phyloP scores from a whole-genome alignment of 1,139 yeast genomes.

The Wickerhamiella pararugosa region DNA sequence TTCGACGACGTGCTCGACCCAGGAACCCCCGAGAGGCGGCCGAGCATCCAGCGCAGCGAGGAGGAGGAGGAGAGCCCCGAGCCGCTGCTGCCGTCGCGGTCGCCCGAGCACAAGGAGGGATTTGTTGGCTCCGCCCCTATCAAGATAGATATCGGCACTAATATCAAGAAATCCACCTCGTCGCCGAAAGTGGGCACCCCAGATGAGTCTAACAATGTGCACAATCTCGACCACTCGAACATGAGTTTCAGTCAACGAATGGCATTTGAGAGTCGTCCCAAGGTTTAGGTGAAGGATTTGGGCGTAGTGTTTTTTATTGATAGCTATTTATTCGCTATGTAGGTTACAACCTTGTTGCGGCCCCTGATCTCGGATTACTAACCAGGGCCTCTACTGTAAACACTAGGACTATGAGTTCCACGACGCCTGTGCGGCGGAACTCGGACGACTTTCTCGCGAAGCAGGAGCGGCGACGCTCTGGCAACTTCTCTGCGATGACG shows the following conservation, averaged over 20 bases:
- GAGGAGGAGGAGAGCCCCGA: not conserved
- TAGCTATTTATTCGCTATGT: too few species aligned
- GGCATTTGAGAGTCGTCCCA: slow-evolving; percentile 18
- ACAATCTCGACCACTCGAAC: slow-evolving; percentile 15
- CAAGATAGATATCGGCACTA: slow-evolving; percentile 3
- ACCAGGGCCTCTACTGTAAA: too few species aligned
- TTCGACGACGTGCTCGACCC: slow-evolving; percentile 3
- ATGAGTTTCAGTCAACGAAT: slow-evolving; percentile 23
- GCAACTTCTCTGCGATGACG: too few species aligned
- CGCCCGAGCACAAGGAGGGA: slow-evolving; percentile 1
- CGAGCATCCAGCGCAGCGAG: not conserved
- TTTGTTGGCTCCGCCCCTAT: slow-evolving; percentile 7
- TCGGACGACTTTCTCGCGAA: too few species aligned
- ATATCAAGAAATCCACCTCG: not conserved
- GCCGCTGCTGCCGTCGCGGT: slow-evolving; percentile 2
- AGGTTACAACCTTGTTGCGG: too few species aligned
- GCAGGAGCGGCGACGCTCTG: too few species aligned
- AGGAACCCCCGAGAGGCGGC: not conserved
- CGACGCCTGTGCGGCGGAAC: too few species aligned
- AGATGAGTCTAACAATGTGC: not conserved
- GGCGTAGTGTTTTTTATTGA: too few species aligned
- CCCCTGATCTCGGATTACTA: too few species aligned
- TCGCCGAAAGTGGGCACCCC: not conserved
- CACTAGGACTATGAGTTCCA: too few species aligned
- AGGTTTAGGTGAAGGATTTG: too few species aligned